Evolutionary conservation across 805 yeast species (phyloP), one percentile per base, ranked within the genome.

Genomic region (Cyberlindnera lachancei): DNA sequence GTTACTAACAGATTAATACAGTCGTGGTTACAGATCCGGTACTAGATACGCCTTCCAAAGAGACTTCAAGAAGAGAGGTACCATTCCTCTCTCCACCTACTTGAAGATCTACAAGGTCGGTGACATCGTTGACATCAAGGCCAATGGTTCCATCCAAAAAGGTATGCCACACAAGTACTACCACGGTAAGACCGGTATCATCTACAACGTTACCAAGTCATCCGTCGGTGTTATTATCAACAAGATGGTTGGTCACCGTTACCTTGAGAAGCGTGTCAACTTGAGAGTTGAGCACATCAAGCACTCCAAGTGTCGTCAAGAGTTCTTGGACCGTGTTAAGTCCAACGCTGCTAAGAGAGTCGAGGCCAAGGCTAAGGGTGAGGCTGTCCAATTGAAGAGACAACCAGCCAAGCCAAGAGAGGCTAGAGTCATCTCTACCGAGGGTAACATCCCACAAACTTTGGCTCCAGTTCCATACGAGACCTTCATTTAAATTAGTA

Each of bases 81-180:
- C 80, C 58, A 75, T 87, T 63, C 79, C 95, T 52, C 73, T 92
- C 78, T 84, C 96, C 55, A 84, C 94, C 65, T 92, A 90, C 92
- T 73, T 92, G 76, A 87, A 85, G 82, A 73, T 78, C 65, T 92
- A 92, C 94, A 87, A 79, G 73, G 96, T 92, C 60, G 98, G 98
- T 64, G 98, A 92, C 70, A 90, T 92, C 59, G 98, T 92, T 63
- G 98, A 92, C 72, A 88, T 92, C 78, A 90, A 85, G 75, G 98
- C 94, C 69, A 92, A 92, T 68, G 96, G 96, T 79, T 77, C 98
- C 55, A 76, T 88, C 78, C 97, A 92, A 69, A 88, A 90, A 82
- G 96, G 97, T 85, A 86, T 92, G 96, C 98, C 98, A 68, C 95
- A 86, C 87, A 92, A 92, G 78, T 88, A 76, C 83, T 92, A 92